Conservation (phyloP, 768 basidiomycete genomes). For the Naganishia vaughanmartiniae region DNA sequence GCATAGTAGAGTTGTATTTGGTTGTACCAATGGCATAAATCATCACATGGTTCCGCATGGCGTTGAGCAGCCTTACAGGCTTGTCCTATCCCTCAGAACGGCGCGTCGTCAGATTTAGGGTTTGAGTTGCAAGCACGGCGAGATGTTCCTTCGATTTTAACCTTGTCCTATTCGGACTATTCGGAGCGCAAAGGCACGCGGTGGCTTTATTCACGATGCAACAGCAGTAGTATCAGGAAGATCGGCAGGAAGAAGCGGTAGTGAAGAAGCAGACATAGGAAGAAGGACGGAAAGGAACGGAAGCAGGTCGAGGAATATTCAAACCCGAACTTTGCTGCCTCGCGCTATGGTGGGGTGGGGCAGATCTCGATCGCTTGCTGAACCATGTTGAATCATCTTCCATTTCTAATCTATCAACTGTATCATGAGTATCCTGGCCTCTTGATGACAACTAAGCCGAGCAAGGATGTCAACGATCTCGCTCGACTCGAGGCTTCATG, state of each 20-base stretch:
- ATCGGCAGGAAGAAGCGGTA: neutral
- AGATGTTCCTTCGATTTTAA: too few relatives aligned
- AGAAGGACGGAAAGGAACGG: constrained; percentile 14
- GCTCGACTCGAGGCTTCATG: constrained; percentile 38
- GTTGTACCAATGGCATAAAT: constrained; percentile 24
- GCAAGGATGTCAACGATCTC: constrained; percentile 3
- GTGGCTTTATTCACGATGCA: neutral
- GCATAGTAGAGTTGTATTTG: constrained; percentile 20
- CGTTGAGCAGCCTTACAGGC: neutral
- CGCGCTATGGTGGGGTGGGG: neutral
- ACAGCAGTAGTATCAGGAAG: too few relatives aligned
- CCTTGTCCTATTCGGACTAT: too few relatives aligned
- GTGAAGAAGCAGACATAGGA: too few relatives aligned
- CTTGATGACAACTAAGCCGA: neutral
- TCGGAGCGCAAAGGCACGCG: too few relatives aligned
- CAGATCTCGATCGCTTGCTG: neutral
- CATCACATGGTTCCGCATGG: neutral
- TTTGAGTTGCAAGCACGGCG: too few relatives aligned
- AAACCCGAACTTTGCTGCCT: neutral
- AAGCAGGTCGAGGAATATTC: constrained; percentile 5
- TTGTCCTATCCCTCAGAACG: too few relatives aligned
- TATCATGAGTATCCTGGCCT: neutral
- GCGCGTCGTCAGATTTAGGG: too few relatives aligned
- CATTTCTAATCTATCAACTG: neutral
- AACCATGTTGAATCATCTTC: neutral